Percentiles rank a stretch among this genome's conserved stretches.
These are phyloP conservation scores for Tolypocladium album DNA, from an alignment of 2,329 filamentous ascomycete species.

Conservation along the genomic window DNA sequence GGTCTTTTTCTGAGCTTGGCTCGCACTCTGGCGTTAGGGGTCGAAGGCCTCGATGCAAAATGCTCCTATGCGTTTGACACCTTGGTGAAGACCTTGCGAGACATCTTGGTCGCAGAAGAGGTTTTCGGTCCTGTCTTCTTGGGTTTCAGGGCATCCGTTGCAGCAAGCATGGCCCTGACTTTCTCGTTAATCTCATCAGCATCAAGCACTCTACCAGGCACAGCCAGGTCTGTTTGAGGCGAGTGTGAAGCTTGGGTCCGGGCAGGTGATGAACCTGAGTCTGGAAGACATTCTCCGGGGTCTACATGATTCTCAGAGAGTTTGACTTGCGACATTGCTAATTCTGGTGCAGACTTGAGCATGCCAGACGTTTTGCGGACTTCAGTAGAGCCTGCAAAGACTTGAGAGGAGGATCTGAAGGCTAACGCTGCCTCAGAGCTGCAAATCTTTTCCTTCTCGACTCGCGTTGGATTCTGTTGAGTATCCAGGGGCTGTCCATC, in stretches of 20 bases:
- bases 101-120: slow-evolving; percentile 11
- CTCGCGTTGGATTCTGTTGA: neutral
- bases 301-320: neutral
- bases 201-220: neutral
- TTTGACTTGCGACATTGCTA: neutral
- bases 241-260: neutral
- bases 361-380: neutral
- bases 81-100: slow-evolving; percentile 20
- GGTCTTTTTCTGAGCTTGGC: slow-evolving; percentile 5
- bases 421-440: neutral
- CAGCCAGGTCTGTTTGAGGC: neutral
- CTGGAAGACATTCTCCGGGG: neutral
- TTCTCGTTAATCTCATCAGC: slow-evolving; percentile 21
- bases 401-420: neutral
- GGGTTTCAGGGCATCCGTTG: slow-evolving; percentile 22
- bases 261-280: neutral
- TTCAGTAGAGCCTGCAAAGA: neutral
- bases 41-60: slow-evolving; percentile 15
- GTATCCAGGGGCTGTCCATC: neutral
- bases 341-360: neutral
- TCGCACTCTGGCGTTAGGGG: slow-evolving; percentile 8
- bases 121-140: slow-evolving; percentile 4
- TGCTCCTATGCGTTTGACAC: slow-evolving; percentile 22
- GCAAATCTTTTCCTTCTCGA: neutral
- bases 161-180: slow-evolving; percentile 23